A percentile compares a stretch with the other conserved stretches of the same genome.
These are phyloP conservation scores for Chalaropsis thielavioides DNA, from an alignment of 2,329 filamentous ascomycete species.

Conservation along the genomic window DNA sequence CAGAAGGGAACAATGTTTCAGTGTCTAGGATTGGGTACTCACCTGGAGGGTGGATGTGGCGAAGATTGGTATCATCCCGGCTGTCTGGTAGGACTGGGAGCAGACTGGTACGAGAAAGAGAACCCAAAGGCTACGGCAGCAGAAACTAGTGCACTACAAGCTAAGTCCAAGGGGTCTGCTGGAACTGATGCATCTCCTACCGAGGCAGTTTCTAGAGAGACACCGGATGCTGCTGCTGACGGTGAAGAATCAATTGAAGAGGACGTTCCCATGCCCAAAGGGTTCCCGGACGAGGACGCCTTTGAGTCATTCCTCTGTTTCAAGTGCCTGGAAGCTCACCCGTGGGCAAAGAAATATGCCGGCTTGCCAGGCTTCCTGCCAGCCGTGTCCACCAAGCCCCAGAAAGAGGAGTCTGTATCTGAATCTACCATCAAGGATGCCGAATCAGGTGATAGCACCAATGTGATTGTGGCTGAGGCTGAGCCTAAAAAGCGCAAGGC, in stretches of 20 bases:
- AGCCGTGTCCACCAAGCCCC: conserved; percentile 43
- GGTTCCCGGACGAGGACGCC: conserved; percentile 76
- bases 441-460: neutral
- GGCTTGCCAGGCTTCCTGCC: conserved; percentile 64
- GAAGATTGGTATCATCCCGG: conserved; percentile 98
- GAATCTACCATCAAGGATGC: conserved; percentile 15
- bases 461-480: conserved; percentile 11
- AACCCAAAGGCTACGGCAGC: neutral
- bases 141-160: neutral
- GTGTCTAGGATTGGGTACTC: conserved; percentile 69
- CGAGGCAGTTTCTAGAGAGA: neutral
- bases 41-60: conserved; percentile 74
- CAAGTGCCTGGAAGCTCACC: conserved; percentile 74
- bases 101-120: conserved; percentile 52
- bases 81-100: conserved; percentile 68
- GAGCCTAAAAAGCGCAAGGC: conserved; percentile 51
- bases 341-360: conserved; percentile 86
- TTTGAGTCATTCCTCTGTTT: conserved; percentile 90
- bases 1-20: conserved; percentile 99
- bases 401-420: conserved; percentile 11
- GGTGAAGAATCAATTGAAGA: conserved; percentile 32
- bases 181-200: neutral
- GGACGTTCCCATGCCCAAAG: conserved; percentile 59
- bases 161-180: neutral
- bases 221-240: conserved; percentile 17